A percentile compares a stretch with the other conserved stretches of the same genome.
phyloP scores from a whole-genome alignment of 2,329 filamentous ascomycete genomes.

The Cercospora brassicicola region DNA sequence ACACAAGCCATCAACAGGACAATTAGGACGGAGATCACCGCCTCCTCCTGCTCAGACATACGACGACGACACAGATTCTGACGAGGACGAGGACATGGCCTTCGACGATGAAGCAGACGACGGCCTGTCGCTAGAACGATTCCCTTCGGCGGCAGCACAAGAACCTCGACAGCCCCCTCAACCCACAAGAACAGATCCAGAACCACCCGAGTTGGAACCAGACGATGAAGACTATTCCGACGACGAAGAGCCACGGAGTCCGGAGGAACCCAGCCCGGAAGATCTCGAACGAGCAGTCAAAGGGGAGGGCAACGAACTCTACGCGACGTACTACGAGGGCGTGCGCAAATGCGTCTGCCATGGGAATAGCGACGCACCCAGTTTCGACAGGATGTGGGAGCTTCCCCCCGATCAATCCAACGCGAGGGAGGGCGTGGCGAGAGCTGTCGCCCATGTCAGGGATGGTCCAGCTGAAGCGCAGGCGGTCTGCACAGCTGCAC shows the following conservation, averaged over 20 bases:
- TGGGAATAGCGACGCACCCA: conserved; percentile 30
- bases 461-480: conserved; percentile 13
- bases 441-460: conserved; percentile 33
- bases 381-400: conserved; percentile 37
- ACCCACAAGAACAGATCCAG: conserved; percentile 16
- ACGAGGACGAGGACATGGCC: conserved; percentile 23
- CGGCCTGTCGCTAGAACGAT: conserved; percentile 34
- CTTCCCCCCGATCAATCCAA: conserved; percentile 27
- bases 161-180: conserved; percentile 21
- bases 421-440: conserved; percentile 28
- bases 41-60: conserved; percentile 26
- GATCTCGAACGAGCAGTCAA: conserved; percentile 31
- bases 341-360: conserved; percentile 37
- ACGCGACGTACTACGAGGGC: conserved; percentile 34
- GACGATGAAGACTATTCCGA: conserved; percentile 33
- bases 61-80: conserved; percentile 26
- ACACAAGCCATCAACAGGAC: conserved; percentile 28
- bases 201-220: conserved; percentile 30
- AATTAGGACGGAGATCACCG: conserved; percentile 31
- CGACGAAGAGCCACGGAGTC: conserved; percentile 33
- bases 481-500: conserved; percentile 12
- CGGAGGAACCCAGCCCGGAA: conserved; percentile 32
- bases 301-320: conserved; percentile 29
- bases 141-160: conserved; percentile 33
- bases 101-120: conserved; percentile 32